Percentiles rank a stretch among this genome's conserved stretches.
phyloP scores from a whole-genome alignment of 2,329 filamentous ascomycete species.

The Arthrinium phaeospermum region DNA sequence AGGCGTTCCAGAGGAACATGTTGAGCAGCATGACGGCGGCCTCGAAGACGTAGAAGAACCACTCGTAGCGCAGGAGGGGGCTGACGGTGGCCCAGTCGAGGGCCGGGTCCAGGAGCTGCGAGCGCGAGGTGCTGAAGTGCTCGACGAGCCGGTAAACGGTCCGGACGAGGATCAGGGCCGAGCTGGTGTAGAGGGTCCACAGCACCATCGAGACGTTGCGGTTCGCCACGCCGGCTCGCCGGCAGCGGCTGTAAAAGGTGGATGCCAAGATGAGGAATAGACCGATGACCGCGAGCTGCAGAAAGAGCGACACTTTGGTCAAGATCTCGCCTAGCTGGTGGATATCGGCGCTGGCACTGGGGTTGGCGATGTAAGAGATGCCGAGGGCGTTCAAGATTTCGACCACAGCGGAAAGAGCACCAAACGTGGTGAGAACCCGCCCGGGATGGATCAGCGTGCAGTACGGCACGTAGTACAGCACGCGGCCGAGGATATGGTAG shows the following conservation, averaged over 20 bases:
- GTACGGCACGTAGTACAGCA: slow-evolving; percentile 66
- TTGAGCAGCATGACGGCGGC: slow-evolving; percentile 47
- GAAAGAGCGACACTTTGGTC: slow-evolving; percentile 34
- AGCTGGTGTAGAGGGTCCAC: slow-evolving; percentile 44
- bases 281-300: slow-evolving; percentile 46
- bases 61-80: slow-evolving; percentile 48
- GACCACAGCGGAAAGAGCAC: slow-evolving; percentile 44
- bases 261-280: slow-evolving; percentile 43
- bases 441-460: slow-evolving; percentile 57
- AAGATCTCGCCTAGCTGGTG: slow-evolving; percentile 23
- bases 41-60: slow-evolving; percentile 54
- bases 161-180: slow-evolving; percentile 46
- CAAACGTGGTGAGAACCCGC: slow-evolving; percentile 52
- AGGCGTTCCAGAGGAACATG: slow-evolving; percentile 44
- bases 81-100: slow-evolving; percentile 35
- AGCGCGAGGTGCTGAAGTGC: slow-evolving; percentile 45
- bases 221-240: slow-evolving; percentile 26
- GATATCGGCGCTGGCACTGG: slow-evolving; percentile 22
- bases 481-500: slow-evolving; percentile 64
- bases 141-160: slow-evolving; percentile 51
- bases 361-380: slow-evolving; percentile 35
- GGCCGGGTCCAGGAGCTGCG: slow-evolving; percentile 39
- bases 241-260: slow-evolving; percentile 41
- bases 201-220: slow-evolving; percentile 34
- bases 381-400: slow-evolving; percentile 44